phyloP scores from a whole-genome alignment of 306 rosid species.

The Erythrophleum fordii region DNA sequence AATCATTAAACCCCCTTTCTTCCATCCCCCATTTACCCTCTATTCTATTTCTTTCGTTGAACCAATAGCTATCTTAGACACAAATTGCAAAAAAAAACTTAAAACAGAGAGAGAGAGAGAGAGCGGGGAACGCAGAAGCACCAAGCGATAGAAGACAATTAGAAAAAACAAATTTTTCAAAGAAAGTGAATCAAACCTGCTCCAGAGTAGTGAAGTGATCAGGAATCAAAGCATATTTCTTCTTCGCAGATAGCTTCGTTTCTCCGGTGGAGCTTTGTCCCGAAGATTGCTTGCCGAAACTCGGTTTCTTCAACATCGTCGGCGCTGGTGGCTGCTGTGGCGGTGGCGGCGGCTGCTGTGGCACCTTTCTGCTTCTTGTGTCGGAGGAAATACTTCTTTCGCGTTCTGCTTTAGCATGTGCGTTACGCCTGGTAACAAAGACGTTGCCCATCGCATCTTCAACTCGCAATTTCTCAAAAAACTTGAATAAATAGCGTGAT shows the following conservation, averaged over 20 bases:
- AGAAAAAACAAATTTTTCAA: not conserved
- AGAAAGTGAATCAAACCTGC: conserved; percentile 50
- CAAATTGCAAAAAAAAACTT: no score
- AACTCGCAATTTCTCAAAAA: not conserved
- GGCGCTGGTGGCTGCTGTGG: not conserved
- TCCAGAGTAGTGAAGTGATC: conserved; percentile 68
- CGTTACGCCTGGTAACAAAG: conserved; percentile 30
- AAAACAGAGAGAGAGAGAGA: no score
- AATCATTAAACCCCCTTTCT: no score
- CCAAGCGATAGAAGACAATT: not conserved
- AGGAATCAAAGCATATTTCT: conserved; percentile 61
- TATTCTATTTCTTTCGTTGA: no score
- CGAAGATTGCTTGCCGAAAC: not conserved
- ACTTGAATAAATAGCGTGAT: not conserved
- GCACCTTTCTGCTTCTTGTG: not conserved
- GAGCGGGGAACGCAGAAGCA: not conserved
- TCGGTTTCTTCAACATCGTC: not conserved
- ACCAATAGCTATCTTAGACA: no score
- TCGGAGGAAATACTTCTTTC: conserved; percentile 25
- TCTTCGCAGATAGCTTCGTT: conserved; percentile 37
- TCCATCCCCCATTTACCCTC: no score
- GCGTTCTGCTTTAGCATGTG: conserved; percentile 23
- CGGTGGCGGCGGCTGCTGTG: not conserved
- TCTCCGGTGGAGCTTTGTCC: conserved; percentile 1
- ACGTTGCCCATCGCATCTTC: conserved; percentile 58